phyloP scores from a whole-genome alignment of 345 rosid species.

The Microcos paniculata region DNA sequence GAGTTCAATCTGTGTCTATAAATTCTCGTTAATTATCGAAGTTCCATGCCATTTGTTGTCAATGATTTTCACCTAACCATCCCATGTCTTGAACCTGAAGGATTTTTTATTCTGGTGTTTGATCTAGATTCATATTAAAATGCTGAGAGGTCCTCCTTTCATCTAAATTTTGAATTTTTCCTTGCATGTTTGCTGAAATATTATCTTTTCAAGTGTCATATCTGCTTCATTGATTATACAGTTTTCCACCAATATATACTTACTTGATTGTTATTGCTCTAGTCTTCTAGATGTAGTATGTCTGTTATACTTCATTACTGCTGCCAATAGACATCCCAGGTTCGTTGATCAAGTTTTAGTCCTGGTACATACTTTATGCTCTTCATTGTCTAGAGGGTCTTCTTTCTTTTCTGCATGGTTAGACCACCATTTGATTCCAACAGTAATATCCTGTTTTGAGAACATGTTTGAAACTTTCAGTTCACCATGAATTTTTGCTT shows the following conservation, averaged over 20 bases:
- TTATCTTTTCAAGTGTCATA: too few species aligned
- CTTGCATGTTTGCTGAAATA: too few species aligned
- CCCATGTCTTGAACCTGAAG: background rate
- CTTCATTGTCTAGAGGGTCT: background rate
- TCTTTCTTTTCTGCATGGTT: background rate
- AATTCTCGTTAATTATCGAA: background rate
- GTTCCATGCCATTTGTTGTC: background rate
- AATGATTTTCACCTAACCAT: background rate
- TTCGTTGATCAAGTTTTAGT: background rate
- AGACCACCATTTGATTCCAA: background rate
- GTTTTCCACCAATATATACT: too few species aligned
- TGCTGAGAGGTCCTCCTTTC: background rate
- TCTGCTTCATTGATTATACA: too few species aligned
- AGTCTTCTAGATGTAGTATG: background rate
- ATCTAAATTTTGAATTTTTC: too few species aligned
- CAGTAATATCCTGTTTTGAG: background rate
- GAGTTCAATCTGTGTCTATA: background rate
- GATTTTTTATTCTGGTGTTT: background rate
- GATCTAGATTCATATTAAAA: background rate
- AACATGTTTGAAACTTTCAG: background rate
- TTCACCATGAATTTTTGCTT: constrained; percentile 4
- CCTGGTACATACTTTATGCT: background rate
- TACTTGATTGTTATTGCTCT: too few species aligned
- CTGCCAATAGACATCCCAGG: too few species aligned
- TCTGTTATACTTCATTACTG: background rate